A percentile compares a stretch with the other conserved stretches of the same genome.
Conservation (phyloP, 164 flowering plant genomes). For the Annona cherimola region DNA sequence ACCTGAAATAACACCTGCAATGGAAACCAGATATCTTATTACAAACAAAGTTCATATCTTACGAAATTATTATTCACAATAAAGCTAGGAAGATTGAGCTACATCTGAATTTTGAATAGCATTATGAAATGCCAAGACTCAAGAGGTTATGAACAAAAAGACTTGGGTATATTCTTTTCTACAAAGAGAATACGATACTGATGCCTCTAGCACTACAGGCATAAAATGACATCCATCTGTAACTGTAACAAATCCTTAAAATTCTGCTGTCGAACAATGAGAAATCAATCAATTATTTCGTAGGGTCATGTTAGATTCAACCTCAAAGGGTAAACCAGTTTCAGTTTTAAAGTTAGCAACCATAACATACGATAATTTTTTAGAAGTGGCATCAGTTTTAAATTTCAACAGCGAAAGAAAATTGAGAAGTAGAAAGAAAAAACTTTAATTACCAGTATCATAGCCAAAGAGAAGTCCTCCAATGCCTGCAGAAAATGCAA, state of each 20-base stretch:
- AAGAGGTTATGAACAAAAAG: not conserved
- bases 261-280: too few relatives aligned
- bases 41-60: not conserved
- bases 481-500: constrained; percentile 82
- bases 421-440: not conserved
- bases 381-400: not conserved
- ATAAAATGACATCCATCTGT: too few relatives aligned
- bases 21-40: not conserved
- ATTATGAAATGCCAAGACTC: not conserved
- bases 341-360: too few relatives aligned
- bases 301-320: too few relatives aligned
- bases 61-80: not conserved
- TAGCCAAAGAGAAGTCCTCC: constrained; percentile 94
- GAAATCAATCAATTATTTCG: too few relatives aligned
- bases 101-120: not conserved
- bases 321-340: too few relatives aligned
- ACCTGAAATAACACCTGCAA: constrained; percentile 84
- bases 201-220: not conserved
- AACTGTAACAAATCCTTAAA: too few relatives aligned
- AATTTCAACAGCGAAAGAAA: not conserved
- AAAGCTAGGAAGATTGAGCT: not conserved
- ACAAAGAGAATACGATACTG: not conserved
- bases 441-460: constrained; percentile 58
- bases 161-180: not conserved
- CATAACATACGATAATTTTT: too few relatives aligned